Evolutionary conservation across 306 rosid species (phyloP).

Genomic region (Acmispon strigosus): DNA sequence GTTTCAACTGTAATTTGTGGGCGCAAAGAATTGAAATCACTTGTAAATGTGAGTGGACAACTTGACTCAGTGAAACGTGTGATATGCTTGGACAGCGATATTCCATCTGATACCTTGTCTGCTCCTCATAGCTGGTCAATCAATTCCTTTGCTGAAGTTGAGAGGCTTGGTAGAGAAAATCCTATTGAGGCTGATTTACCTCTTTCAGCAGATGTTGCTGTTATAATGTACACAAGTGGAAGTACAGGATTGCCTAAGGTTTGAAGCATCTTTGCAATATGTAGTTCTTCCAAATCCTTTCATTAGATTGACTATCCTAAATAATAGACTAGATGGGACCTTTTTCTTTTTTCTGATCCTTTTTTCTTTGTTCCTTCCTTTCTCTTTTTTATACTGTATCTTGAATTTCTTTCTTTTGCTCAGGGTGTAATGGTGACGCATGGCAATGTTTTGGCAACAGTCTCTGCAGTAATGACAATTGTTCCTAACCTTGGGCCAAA

Average conservation of each 20-base stretch:
- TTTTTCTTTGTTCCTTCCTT: not conserved
- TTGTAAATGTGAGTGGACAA: constrained; percentile 59
- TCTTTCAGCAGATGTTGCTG: constrained; percentile 77
- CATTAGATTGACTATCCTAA: constrained; percentile 9
- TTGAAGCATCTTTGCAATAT: constrained; percentile 27
- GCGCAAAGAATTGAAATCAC: constrained; percentile 73
- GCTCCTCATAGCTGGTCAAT: constrained; percentile 56
- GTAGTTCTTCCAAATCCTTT: not conserved
- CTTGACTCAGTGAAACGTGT: constrained; percentile 71
- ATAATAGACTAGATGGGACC: not conserved
- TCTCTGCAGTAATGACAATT: constrained; percentile 76
- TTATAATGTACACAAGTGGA: constrained; percentile 99
- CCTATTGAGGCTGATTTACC: constrained; percentile 73
- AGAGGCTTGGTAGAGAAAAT: constrained; percentile 57
- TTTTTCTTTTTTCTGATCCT: not conserved
- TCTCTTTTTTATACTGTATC: not conserved
- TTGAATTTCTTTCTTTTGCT: constrained; percentile 18
- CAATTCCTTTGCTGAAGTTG: constrained; percentile 54
- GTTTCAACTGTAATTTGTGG: constrained; percentile 89
- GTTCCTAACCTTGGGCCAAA: constrained; percentile 71
- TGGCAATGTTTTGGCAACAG: constrained; percentile 79
- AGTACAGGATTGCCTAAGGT: constrained; percentile 98
- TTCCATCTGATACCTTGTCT: constrained; percentile 45
- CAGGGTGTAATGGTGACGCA: constrained; percentile 99
- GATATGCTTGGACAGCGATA: constrained; percentile 70